Percentiles rank a stretch among this genome's conserved stretches.
These are phyloP conservation scores for Gossypium longicalyx DNA, from an alignment of 345 rosid species.

Conservation along the genomic window DNA sequence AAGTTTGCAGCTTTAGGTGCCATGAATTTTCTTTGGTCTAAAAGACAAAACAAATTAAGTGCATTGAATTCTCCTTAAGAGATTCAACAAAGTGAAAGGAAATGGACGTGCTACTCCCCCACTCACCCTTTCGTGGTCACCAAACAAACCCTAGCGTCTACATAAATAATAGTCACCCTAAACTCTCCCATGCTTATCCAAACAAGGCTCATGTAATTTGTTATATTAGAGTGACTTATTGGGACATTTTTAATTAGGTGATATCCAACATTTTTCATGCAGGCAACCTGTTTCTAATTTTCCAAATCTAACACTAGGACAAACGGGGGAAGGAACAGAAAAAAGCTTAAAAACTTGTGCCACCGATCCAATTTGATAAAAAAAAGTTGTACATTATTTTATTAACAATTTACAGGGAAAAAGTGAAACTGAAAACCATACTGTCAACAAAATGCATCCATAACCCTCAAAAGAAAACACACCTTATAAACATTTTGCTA, in stretches of 20 bases:
- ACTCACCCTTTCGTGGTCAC: background rate
- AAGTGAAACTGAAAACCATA: background rate
- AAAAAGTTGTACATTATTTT: conserved; percentile 29
- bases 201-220: background rate
- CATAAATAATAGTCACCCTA: background rate
- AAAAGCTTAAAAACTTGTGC: conserved; percentile 26
- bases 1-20: conserved; percentile 35
- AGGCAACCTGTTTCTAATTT: background rate
- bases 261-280: background rate
- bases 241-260: background rate
- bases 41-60: conserved; percentile 19
- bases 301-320: background rate
- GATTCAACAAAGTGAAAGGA: conserved; percentile 21
- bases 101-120: conserved; percentile 26
- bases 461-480: background rate
- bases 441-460: background rate
- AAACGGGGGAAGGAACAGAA: conserved; percentile 5
- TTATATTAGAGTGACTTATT: background rate
- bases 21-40: conserved; percentile 28
- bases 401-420: conserved; percentile 27
- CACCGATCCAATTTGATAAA: conserved; percentile 19
- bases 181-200: background rate
- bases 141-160: conserved; percentile 23
- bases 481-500: conserved; percentile 17
- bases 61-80: conserved; percentile 45